Evolutionary conservation across 2,329 filamentous ascomycete genomes (phyloP), one percentile per base, ranked within the genome.

Genomic region (Aureobasidium sp.): DNA sequence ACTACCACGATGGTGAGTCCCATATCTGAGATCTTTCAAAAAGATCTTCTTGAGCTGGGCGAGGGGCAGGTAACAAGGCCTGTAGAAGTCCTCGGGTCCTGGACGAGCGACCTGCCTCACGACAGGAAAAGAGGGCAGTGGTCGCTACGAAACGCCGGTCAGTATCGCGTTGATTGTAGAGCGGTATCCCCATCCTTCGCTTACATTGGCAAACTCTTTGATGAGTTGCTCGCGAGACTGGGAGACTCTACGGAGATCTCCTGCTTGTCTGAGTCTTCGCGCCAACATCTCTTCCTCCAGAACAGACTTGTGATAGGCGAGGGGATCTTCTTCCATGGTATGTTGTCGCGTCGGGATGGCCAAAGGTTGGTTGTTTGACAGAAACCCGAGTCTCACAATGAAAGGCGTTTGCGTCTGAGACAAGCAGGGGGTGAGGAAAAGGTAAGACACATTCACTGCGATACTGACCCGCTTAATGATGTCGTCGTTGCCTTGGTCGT

Each of bases 1-100:
- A 41, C 44, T 58, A 26, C 66, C 66, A 10, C 42, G 44, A 50
- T 70, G 69, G 17, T 66, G 63, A 2, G 67, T 68, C 52, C 68
- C 68, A 2, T 67, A 61, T 15, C 50, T 57, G 5, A 70, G 62
- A 23, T 69, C 65, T 10, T 37, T 42, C 27, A 70, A 58, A 7
- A 42, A 48, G 39, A 69, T 67, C 13, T 61, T 61, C 9, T 47
- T 59, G 12, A 70, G 64, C 5, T 66, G 36, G 1, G 50, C 34
- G 26, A 68, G 52, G 32, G 66, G 62, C 3, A 27, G 53, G 12
- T 48, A 63, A 50, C 61, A 68, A 26, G 68, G 67, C 27, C 67
- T 64, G 48, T 70, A 69, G 8, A 66, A 58, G 23, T 66, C 53
- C 23, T 17, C 52, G 34, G 34, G 32, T 13, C 37, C 34, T 26